A percentile compares a stretch with the other conserved stretches of the same genome.
Conservation (phyloP, 805 yeast genomes). For the Sporopachydermia lactativora region DNA sequence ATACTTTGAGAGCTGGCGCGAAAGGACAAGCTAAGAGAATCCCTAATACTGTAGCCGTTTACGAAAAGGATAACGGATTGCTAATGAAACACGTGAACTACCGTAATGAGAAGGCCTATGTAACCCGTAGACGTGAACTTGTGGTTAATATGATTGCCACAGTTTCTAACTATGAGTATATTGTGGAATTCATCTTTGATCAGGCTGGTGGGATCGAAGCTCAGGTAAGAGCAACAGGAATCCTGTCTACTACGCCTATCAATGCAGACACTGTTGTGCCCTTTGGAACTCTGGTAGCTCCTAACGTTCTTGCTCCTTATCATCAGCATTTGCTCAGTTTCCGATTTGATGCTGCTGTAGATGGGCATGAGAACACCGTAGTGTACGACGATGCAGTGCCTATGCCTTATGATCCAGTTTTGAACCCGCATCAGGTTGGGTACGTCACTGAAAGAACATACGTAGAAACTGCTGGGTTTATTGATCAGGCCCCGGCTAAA, state of each 20-base stretch:
- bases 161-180: conserved; percentile 64
- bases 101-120: conserved; percentile 47
- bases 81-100: conserved; percentile 59
- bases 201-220: conserved; percentile 58
- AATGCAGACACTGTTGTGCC: conserved; percentile 49
- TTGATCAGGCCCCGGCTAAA: conserved; percentile 65
- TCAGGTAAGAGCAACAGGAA: conserved; percentile 69
- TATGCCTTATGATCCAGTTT: conserved; percentile 36
- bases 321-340: conserved; percentile 73
- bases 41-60: conserved; percentile 57
- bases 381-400: conserved; percentile 55
- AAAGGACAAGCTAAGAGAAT: conserved; percentile 46
- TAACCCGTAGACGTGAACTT: conserved; percentile 54
- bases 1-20: conserved; percentile 39
- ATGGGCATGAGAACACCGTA: conserved; percentile 67
- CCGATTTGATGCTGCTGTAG: conserved; percentile 72
- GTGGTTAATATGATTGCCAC: conserved; percentile 66
- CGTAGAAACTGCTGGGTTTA: conserved; percentile 56
- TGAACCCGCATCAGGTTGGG: conserved; percentile 60
- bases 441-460: conserved; percentile 46
- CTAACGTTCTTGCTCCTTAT: conserved; percentile 71
- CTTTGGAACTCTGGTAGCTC: conserved; percentile 61
- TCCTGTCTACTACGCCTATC: conserved; percentile 62
- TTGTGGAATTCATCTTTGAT: conserved; percentile 47
- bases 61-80: conserved; percentile 63